A percentile compares a stretch with the other conserved stretches of the same genome.
These are phyloP conservation scores for Backusella macrospora DNA, from an alignment of 192 early-diverging fungal species.

Conservation along the genomic window DNA sequence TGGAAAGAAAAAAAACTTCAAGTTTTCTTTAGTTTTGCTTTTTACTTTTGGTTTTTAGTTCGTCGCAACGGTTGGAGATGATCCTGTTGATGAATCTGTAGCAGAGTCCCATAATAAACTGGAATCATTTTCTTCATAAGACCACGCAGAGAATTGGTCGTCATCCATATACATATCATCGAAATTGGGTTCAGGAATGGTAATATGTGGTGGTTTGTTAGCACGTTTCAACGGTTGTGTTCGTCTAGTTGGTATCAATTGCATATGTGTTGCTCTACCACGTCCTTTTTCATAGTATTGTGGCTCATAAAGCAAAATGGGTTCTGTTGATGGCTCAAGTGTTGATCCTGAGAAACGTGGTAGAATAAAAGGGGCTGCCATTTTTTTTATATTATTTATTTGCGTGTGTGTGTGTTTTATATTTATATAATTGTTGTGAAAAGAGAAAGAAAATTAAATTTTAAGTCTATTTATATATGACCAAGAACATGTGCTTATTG, in stretches of 20 bases:
- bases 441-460: constrained; percentile 15
- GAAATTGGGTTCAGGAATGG: constrained; percentile 19
- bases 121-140: constrained; percentile 12
- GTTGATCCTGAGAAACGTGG: constrained; percentile 33
- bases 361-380: constrained; percentile 16
- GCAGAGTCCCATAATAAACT: constrained; percentile 13
- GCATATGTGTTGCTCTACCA: constrained; percentile 21
- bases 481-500: constrained; percentile 9
- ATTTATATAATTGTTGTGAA: neutral
- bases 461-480: constrained; percentile 1
- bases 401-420: neutral
- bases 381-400: neutral
- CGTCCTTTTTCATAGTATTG: constrained; percentile 19
- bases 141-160: constrained; percentile 13
- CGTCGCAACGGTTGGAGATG: neutral
- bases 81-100: constrained; percentile 5
- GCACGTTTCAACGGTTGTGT: constrained; percentile 19
- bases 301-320: constrained; percentile 30
- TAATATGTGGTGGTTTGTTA: constrained; percentile 25
- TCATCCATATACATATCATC: constrained; percentile 1
- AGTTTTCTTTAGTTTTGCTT: neutral
- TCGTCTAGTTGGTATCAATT: constrained; percentile 21
- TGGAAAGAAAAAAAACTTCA: constrained; percentile 6
- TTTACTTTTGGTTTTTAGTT: neutral
- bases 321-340: constrained; percentile 27